These are phyloP conservation scores for Prorocentrum cordatum DNA, from an alignment of 169 alveolate species.

Conservation along the genomic window DNA sequence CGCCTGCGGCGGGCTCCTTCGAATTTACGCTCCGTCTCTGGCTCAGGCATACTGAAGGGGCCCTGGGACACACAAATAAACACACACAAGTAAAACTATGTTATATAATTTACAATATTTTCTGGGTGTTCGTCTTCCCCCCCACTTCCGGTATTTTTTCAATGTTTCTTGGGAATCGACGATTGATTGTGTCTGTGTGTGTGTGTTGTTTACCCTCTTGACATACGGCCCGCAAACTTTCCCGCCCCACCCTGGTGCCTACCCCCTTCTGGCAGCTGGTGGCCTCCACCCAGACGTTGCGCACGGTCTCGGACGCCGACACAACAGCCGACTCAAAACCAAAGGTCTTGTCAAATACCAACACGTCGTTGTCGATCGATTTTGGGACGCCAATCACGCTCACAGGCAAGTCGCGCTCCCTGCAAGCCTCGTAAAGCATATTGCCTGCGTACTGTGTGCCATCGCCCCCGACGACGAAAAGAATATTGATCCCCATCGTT, in stretches of 20 bases:
- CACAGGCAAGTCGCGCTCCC: not conserved
- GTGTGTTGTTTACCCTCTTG: too few species aligned
- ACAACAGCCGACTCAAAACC: constrained; percentile 60
- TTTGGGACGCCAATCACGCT: constrained; percentile 61
- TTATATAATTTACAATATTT: too few species aligned
- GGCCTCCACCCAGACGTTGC: constrained; percentile 64
- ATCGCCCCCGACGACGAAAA: constrained; percentile 56
- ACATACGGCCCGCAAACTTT: too few species aligned
- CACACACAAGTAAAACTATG: too few species aligned
- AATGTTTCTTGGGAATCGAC: too few species aligned
- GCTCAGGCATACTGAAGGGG: too few species aligned
- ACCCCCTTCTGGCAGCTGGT: constrained; percentile 31
- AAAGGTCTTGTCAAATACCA: constrained; percentile 47
- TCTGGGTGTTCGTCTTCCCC: too few species aligned
- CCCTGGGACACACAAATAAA: too few species aligned
- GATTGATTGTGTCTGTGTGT: too few species aligned
- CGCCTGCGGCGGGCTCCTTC: too few species aligned
- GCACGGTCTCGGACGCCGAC: constrained; percentile 14
- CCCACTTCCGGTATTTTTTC: too few species aligned
- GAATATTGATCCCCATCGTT: constrained; percentile 20
- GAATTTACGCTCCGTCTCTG: too few species aligned
- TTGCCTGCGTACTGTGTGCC: constrained; percentile 53
- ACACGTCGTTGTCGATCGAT: constrained; percentile 58
- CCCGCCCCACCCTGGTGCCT: not conserved
- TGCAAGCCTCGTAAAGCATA: constrained; percentile 10